These are phyloP conservation scores for Coelastrella sp. DNA, from an alignment of 139 green algal genomes.

Conservation along the genomic window DNA sequence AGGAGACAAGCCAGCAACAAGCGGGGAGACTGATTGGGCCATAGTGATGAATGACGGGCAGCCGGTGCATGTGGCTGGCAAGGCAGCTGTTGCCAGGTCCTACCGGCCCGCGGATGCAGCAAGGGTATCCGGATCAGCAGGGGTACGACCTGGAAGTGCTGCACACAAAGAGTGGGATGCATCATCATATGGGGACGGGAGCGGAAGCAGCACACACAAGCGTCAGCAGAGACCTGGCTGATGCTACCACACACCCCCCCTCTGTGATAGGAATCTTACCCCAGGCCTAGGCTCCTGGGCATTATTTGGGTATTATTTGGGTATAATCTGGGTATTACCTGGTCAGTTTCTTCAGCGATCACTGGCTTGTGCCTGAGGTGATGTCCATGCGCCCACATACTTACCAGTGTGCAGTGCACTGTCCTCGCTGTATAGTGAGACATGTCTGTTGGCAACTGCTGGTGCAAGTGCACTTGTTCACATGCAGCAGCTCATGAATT, in stretches of 20 bases:
- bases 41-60: conserved; percentile 30
- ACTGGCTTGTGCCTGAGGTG: too few species aligned
- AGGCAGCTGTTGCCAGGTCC: not conserved
- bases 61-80: not conserved
- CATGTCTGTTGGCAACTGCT: too few species aligned
- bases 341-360: too few species aligned
- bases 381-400: too few species aligned
- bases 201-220: not conserved
- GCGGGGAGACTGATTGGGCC: not conserved
- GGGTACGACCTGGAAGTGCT: not conserved
- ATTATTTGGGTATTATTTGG: too few species aligned
- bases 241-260: not conserved
- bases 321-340: too few species aligned
- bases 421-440: too few species aligned
- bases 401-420: too few species aligned
- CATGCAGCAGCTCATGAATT: too few species aligned
- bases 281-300: too few species aligned
- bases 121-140: not conserved
- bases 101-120: not conserved
- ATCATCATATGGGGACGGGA: not conserved
- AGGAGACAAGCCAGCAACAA: not conserved
- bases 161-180: not conserved
- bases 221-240: not conserved
- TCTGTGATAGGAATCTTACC: too few species aligned
- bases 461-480: too few species aligned